phyloP scores from a whole-genome alignment of 2,329 filamentous ascomycete species.

The Emmonsia crescens region DNA sequence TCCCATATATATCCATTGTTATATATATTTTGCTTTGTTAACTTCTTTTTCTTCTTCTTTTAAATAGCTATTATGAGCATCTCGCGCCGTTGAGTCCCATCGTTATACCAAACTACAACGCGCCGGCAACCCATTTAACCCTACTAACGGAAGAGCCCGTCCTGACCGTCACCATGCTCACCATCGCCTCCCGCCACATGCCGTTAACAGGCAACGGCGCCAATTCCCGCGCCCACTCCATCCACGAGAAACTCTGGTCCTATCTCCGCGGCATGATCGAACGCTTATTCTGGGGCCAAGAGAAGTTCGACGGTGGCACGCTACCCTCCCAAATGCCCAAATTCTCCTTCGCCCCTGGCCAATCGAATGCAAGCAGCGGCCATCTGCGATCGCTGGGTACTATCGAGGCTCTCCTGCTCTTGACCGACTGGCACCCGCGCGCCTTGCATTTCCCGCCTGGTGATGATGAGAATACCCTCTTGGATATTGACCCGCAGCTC shows the following conservation, averaged over 20 bases:
- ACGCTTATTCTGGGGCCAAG: slow-evolving; percentile 87
- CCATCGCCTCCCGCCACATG: slow-evolving; percentile 80
- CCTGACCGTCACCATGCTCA: slow-evolving; percentile 79
- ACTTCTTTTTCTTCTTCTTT: not conserved
- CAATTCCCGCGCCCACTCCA: slow-evolving; percentile 73
- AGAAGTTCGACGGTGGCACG: slow-evolving; percentile 85
- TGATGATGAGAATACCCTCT: slow-evolving; percentile 53
- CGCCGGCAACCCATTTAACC: slow-evolving; percentile 66
- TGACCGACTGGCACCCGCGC: slow-evolving; percentile 95
- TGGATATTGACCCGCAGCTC: slow-evolving; percentile 61
- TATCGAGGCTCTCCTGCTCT: slow-evolving; percentile 82
- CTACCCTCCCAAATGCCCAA: slow-evolving; percentile 58
- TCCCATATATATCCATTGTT: slow-evolving; percentile 10
- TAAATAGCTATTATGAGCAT: slow-evolving; percentile 69
- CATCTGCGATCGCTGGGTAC: slow-evolving; percentile 84
- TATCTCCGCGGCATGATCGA: slow-evolving; percentile 94
- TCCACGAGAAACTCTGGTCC: slow-evolving; percentile 91
- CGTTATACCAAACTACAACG: slow-evolving; percentile 78
- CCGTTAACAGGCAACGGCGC: slow-evolving; percentile 69
- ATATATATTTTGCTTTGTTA: slow-evolving; percentile 8
- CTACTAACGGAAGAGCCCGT: slow-evolving; percentile 87
- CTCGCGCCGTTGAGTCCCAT: slow-evolving; percentile 89
- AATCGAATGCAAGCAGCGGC: slow-evolving; percentile 39
- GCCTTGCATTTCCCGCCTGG: slow-evolving; percentile 82
- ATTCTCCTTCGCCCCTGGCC: slow-evolving; percentile 10